Evolutionary conservation across 495 filamentous ascomycete genomes (phyloP), one percentile per base, ranked within the genome.

Genomic region (Penicillium crystallinum): DNA sequence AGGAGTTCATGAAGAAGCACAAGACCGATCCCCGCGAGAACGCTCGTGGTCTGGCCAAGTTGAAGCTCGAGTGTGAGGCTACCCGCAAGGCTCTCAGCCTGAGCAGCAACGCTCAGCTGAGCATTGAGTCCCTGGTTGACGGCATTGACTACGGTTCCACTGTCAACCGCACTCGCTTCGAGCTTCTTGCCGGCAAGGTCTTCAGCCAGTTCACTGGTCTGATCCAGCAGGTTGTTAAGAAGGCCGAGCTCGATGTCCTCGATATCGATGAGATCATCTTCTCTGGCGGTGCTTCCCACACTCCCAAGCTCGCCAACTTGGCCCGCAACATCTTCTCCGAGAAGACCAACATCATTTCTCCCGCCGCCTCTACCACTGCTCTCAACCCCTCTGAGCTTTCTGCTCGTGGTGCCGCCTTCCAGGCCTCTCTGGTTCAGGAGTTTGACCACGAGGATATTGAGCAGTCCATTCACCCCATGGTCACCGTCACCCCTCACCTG

Each of bases 1-100:
- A 98, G 80, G 93, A 97, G 69, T 98, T 98, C 74, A 77, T 92
- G 56, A 97, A 97, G 81, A 90, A 95, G 76, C 75, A 92, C 69
- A 90, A 90, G 68, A 81, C 78, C 41, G 93, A 98, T 66, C 93
- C 95, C 21, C 80, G 93, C 52, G 79, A 86, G 64, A 87, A 90
- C 59, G 78, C 81, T 10, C 85, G 86, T 56, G 85, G 86, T 58
- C 73, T 96, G 41, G 92, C 95, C 14, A 98, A 97, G 79, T 75
- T 98, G 43, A 92, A 89, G 76, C 77, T 91, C 7, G 95, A 97
- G 77, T 80, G 87, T 59, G 93, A 98, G 70, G 81, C 83, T 22
- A 86, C 89, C 39, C 95, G 91, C 80, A 91, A 90, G 73, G 87
- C 92, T 17, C 78, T 98, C 30, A 90, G 85, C 65, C 77, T 96